Evolutionary conservation across 2,329 filamentous ascomycete genomes (phyloP).

Genomic region (Furcasterigmium sp.): DNA sequence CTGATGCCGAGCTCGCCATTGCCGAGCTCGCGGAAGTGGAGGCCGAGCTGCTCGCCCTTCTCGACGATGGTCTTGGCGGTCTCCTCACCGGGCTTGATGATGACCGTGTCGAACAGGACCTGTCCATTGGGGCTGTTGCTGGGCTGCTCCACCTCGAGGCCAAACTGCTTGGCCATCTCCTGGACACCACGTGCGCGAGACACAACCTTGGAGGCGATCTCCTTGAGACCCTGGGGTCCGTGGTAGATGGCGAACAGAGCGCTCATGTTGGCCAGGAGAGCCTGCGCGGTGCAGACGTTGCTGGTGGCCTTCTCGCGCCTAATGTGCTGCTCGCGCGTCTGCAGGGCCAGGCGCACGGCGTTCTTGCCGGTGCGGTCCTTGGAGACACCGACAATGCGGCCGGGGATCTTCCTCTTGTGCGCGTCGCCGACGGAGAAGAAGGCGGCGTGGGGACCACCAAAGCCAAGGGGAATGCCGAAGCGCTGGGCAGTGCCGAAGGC

Average conservation of each 20-base stretch:
- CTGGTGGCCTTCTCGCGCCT: conserved; percentile 93
- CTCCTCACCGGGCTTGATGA: conserved; percentile 52
- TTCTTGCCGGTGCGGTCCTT: conserved; percentile 81
- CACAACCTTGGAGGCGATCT: conserved; percentile 75
- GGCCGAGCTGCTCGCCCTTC: conserved; percentile 41
- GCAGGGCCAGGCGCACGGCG: conserved; percentile 78
- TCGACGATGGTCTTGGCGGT: conserved; percentile 42
- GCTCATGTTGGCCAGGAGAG: conserved; percentile 90
- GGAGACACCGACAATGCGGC: conserved; percentile 83
- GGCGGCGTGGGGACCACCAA: conserved; percentile 90
- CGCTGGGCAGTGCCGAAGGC: conserved; percentile 91
- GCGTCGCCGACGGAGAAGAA: conserved; percentile 92
- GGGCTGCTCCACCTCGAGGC: conserved; percentile 56
- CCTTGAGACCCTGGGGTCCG: conserved; percentile 74
- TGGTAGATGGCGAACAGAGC: conserved; percentile 94
- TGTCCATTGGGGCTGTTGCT: conserved; percentile 50
- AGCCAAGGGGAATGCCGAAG: conserved; percentile 87
- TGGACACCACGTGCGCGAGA: conserved; percentile 67
- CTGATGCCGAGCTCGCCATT: conserved; percentile 64
- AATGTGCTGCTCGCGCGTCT: conserved; percentile 95
- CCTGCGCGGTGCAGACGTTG: conserved; percentile 95
- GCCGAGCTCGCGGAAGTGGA: conserved; percentile 61
- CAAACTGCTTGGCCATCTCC: conserved; percentile 55
- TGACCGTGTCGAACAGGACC: conserved; percentile 75
- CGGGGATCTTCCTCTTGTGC: conserved; percentile 91